These are phyloP conservation scores for Botryotinia calthae DNA, from an alignment of 2,329 filamentous ascomycete species.

Conservation along the genomic window DNA sequence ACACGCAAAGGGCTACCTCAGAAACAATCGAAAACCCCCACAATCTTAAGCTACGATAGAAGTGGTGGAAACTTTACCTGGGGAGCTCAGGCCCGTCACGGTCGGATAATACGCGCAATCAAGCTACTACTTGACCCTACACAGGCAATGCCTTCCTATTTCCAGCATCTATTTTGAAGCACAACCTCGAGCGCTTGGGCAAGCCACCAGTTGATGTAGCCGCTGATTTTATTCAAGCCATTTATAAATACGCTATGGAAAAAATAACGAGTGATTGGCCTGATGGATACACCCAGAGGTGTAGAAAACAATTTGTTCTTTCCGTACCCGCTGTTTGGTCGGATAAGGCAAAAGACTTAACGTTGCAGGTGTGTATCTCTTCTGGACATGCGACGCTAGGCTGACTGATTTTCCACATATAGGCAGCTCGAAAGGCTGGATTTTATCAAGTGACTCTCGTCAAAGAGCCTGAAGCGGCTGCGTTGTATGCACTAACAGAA, in stretches of 20 bases:
- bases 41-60: constrained; percentile 22
- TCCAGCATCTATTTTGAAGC: constrained; percentile 22
- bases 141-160: constrained; percentile 27
- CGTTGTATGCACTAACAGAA: constrained; percentile 24
- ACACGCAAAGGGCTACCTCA: not conserved
- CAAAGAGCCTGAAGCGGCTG: constrained; percentile 29
- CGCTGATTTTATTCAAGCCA: constrained; percentile 37
- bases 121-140: constrained; percentile 35
- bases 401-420: not conserved
- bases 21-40: constrained; percentile 24
- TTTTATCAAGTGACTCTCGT: constrained; percentile 19
- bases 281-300: constrained; percentile 44
- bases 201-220: constrained; percentile 49
- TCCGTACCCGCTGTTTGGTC: constrained; percentile 61
- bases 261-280: constrained; percentile 46
- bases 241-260: constrained; percentile 47
- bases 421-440: constrained; percentile 24
- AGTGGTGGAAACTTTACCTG: constrained; percentile 19
- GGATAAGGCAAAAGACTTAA: constrained; percentile 52
- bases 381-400: not conserved
- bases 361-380: constrained; percentile 25
- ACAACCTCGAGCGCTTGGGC: constrained; percentile 43
- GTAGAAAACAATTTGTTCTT: constrained; percentile 52
- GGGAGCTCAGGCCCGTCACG: constrained; percentile 20
- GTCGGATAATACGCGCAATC: constrained; percentile 24